A percentile compares a stretch with the other conserved stretches of the same genome.
phyloP scores from a whole-genome alignment of 2,329 filamentous ascomycete genomes.

The Penicillium concentricum region DNA sequence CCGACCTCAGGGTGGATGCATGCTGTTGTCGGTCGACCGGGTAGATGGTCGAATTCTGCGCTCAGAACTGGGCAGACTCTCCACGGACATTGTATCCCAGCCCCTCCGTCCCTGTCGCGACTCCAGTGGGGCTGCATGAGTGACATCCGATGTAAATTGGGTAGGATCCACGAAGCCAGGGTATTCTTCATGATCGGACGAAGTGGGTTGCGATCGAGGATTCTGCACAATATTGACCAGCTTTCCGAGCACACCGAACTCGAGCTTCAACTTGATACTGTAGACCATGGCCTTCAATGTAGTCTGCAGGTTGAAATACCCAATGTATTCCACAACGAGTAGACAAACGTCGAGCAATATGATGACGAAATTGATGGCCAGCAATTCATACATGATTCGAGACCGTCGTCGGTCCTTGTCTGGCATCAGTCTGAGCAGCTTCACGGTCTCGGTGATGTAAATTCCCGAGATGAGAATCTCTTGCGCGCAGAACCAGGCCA shows the following conservation, averaged over 20 bases:
- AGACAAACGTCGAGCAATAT: slow-evolving; percentile 48
- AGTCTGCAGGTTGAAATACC: slow-evolving; percentile 45
- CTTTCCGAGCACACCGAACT: slow-evolving; percentile 49
- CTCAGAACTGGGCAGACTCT: slow-evolving; percentile 29
- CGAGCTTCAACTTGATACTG: slow-evolving; percentile 51
- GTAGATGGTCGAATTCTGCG: slow-evolving; percentile 22
- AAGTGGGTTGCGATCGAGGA: slow-evolving; percentile 31
- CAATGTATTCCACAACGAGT: slow-evolving; percentile 45
- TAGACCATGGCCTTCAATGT: slow-evolving; percentile 49
- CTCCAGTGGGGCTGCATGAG: slow-evolving; percentile 31
- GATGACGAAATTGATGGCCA: slow-evolving; percentile 50
- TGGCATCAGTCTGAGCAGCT: slow-evolving; percentile 39
- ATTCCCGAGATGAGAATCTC: slow-evolving; percentile 50
- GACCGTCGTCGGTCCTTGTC: slow-evolving; percentile 37
- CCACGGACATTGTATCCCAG: slow-evolving; percentile 30
- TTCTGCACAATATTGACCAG: slow-evolving; percentile 42
- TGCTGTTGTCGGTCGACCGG: slow-evolving; percentile 11
- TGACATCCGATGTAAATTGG: slow-evolving; percentile 40
- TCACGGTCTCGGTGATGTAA: slow-evolving; percentile 54
- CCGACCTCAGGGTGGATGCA: slow-evolving; percentile 19
- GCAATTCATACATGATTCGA: slow-evolving; percentile 48
- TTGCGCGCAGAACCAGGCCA: slow-evolving; percentile 46
- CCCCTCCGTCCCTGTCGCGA: slow-evolving; percentile 11
- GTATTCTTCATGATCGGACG: slow-evolving; percentile 35
- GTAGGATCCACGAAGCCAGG: slow-evolving; percentile 44